Evolutionary conservation across 129 eudicot genomes (phyloP).

Genomic region (Pulicaria dysenterica): DNA sequence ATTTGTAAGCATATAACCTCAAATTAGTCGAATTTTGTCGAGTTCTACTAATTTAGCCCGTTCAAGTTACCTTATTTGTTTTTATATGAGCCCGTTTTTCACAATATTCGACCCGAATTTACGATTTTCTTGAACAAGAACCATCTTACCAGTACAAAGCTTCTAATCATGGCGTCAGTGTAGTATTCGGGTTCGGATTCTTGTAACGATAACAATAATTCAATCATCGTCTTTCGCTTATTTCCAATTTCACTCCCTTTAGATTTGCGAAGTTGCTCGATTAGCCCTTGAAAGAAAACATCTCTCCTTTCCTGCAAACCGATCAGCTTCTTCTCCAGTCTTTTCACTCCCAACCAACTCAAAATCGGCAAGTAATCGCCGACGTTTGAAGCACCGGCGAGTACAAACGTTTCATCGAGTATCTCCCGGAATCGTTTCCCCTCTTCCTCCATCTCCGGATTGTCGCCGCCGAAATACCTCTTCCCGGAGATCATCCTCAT

Average conservation of each 20-base stretch:
- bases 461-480: slow-evolving; percentile 54
- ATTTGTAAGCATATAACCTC: too few species aligned
- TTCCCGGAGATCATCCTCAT: slow-evolving; percentile 63
- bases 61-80: too few species aligned
- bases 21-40: too few species aligned
- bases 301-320: slow-evolving; percentile 40
- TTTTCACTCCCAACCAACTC: slow-evolving; percentile 39
- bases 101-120: too few species aligned
- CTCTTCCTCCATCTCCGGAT: slow-evolving; percentile 30
- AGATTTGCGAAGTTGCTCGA: slow-evolving; percentile 35
- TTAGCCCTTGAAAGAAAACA: slow-evolving; percentile 43
- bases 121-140: too few species aligned
- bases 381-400: slow-evolving; percentile 17
- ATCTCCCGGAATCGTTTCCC: slow-evolving; percentile 45
- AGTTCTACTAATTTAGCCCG: too few species aligned
- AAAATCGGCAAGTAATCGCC: slow-evolving; percentile 52
- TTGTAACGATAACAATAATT: slow-evolving; percentile 48
- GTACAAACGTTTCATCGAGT: slow-evolving; percentile 22
- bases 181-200: slow-evolving; percentile 58
- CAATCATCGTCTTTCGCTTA: slow-evolving; percentile 44
- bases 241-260: neutral
- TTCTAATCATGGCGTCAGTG: slow-evolving; percentile 49
- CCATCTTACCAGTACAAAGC: slow-evolving; percentile 55
- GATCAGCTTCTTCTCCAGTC: slow-evolving; percentile 27
- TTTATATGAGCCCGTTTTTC: too few species aligned